phyloP scores from a whole-genome alignment of 1,284 basidiomycete genomes.

The Malassezia dermatis region DNA sequence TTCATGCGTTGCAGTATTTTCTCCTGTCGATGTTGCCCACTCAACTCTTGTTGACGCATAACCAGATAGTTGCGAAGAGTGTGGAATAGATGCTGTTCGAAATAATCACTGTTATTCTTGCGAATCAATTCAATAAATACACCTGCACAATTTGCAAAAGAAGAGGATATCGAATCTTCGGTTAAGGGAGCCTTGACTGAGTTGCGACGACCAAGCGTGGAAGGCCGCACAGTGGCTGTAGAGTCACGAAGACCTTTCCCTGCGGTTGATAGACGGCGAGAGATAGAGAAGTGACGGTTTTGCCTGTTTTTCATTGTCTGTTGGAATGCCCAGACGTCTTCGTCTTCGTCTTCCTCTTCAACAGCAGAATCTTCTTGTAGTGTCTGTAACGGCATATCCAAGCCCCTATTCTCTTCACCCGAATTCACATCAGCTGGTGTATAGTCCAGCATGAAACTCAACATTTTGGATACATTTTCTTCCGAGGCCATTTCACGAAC shows the following conservation, averaged over 20 bases:
- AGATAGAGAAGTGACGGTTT: conserved; percentile 6
- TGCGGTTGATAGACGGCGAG: neutral
- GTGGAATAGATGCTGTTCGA: conserved; percentile 96
- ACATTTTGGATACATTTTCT: conserved; percentile 63
- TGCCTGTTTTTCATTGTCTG: conserved; percentile 19
- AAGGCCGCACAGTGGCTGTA: conserved; percentile 33
- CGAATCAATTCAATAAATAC: conserved; percentile 92
- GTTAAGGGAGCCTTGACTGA: conserved; percentile 27
- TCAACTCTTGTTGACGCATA: conserved; percentile 63
- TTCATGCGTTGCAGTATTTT: neutral
- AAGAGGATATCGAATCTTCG: conserved; percentile 69
- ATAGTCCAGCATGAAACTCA: conserved; percentile 65
- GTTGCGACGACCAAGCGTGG: conserved; percentile 29
- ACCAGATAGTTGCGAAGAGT: conserved; percentile 81
- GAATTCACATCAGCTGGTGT: conserved; percentile 3
- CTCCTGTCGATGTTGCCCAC: conserved; percentile 25
- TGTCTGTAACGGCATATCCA: conserved; percentile 7
- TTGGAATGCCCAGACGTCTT: conserved; percentile 26
- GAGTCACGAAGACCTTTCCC: conserved; percentile 33
- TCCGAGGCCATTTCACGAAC: conserved; percentile 76
- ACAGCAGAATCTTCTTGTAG: conserved; percentile 33
- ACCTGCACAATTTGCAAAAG: conserved; percentile 74
- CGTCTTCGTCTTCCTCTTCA: conserved; percentile 42
- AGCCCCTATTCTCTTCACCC: neutral
- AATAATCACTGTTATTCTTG: conserved; percentile 97